Conservation (phyloP, 2,329 filamentous ascomycete genomes). For the Samsoniella hepiali region DNA sequence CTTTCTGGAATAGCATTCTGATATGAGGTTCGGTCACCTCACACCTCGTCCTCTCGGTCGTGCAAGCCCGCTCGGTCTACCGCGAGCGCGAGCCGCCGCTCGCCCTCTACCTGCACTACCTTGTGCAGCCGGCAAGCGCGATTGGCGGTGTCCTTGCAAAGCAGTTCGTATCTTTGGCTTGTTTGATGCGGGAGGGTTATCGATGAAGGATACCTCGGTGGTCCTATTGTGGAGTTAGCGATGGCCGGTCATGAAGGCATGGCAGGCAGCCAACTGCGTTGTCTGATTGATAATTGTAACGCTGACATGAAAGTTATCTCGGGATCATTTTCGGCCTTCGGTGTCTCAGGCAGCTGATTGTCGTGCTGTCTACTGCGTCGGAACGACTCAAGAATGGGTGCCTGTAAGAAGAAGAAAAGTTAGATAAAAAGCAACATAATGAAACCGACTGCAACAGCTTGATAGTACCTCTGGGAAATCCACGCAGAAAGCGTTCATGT, state of each 20-base stretch:
- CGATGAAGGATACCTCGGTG: conserved; percentile 86
- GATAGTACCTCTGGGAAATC: conserved; percentile 82
- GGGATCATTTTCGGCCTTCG: conserved; percentile 41
- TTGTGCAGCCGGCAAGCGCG: conserved; percentile 47
- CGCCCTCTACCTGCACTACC: conserved; percentile 35
- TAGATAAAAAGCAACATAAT: not conserved
- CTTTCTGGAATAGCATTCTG: not conserved
- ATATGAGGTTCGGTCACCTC: conserved; percentile 34
- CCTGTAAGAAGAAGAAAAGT: conserved; percentile 44
- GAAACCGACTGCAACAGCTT: not conserved
- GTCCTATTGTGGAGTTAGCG: conserved; percentile 55
- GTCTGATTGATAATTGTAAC: conserved; percentile 17
- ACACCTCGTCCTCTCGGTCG: conserved; percentile 45
- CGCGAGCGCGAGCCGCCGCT: conserved; percentile 29
- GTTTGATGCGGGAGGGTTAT: conserved; percentile 66
- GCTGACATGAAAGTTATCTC: conserved; percentile 84
- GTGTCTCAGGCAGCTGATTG: conserved; percentile 35
- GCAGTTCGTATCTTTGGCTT: conserved; percentile 47
- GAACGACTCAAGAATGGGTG: conserved; percentile 81
- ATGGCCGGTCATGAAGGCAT: not conserved
- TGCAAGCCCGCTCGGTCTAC: conserved; percentile 45
- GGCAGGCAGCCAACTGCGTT: not conserved
- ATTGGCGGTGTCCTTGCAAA: conserved; percentile 42
- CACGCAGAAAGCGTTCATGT: conserved; percentile 99
- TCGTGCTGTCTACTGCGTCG: conserved; percentile 60